A percentile compares a stretch with the other conserved stretches of the same genome.
These are phyloP conservation scores for Chrysoporthe cubensis DNA, from an alignment of 2,329 filamentous ascomycete species.

Conservation along the genomic window DNA sequence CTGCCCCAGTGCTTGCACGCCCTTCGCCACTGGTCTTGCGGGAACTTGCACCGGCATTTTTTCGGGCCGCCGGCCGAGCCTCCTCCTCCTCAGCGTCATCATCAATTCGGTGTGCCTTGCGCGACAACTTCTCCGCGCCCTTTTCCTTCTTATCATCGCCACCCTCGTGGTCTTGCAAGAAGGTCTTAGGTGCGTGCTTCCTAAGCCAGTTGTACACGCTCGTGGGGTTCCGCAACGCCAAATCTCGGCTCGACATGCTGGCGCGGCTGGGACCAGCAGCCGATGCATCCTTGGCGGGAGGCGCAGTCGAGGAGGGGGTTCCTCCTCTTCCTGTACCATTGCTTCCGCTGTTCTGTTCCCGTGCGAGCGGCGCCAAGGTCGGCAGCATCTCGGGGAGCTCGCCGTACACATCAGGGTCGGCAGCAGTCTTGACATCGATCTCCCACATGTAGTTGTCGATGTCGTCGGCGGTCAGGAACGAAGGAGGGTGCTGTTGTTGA, in stretches of 20 bases:
- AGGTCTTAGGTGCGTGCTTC: slow-evolving; percentile 80
- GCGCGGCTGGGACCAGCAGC: slow-evolving; percentile 47
- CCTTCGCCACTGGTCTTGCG: slow-evolving; percentile 38
- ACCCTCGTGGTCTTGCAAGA: slow-evolving; percentile 75
- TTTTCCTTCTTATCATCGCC: slow-evolving; percentile 34
- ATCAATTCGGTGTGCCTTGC: slow-evolving; percentile 31
- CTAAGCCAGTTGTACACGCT: slow-evolving; percentile 96
- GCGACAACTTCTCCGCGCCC: slow-evolving; percentile 31
- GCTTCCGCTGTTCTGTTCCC: slow-evolving; percentile 39
- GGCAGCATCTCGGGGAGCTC: slow-evolving; percentile 42
- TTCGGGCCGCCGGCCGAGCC: slow-evolving; percentile 34
- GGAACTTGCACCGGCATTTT: slow-evolving; percentile 36
- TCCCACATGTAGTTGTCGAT: slow-evolving; percentile 75
- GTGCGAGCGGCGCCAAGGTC: slow-evolving; percentile 55
- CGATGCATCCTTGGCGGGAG: slow-evolving; percentile 43
- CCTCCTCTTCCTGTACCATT: slow-evolving; percentile 42
- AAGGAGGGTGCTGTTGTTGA: slow-evolving; percentile 61
- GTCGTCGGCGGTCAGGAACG: slow-evolving; percentile 71
- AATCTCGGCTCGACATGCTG: slow-evolving; percentile 44
- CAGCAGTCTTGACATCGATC: slow-evolving; percentile 57
- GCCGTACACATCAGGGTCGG: slow-evolving; percentile 41
- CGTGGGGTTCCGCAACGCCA: slow-evolving; percentile 75
- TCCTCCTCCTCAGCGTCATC: slow-evolving; percentile 47
- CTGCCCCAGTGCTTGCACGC: slow-evolving; percentile 33
- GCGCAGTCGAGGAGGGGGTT: slow-evolving; percentile 18